Conservation (phyloP, 441 rosid genomes). For the Corymbia calophylla region DNA sequence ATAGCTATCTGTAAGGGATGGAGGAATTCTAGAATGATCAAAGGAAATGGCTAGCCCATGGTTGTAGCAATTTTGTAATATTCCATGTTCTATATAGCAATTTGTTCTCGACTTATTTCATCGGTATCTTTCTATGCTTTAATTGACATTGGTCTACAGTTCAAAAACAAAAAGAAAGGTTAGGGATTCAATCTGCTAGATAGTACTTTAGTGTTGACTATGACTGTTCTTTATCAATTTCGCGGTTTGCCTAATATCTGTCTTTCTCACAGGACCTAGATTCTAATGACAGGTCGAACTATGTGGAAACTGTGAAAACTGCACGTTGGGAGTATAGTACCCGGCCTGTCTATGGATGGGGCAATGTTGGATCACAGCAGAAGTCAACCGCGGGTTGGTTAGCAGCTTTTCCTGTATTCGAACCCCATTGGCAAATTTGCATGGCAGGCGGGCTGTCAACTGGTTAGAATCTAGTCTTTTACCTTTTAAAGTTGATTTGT, state of each 20-base stretch:
- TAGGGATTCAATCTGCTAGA: neutral
- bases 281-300: conserved; percentile 56
- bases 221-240: neutral
- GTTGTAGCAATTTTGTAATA: neutral
- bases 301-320: conserved; percentile 56
- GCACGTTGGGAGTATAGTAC: conserved; percentile 97
- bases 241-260: neutral
- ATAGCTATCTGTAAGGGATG: neutral
- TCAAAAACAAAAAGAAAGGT: neutral
- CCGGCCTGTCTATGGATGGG: conserved; percentile 93
- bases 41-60: neutral
- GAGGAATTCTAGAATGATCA: neutral
- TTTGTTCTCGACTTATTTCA: neutral
- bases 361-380: conserved; percentile 71
- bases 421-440: conserved; percentile 99
- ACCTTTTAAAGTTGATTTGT: neutral
- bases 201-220: neutral
- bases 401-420: conserved; percentile 95
- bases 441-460: conserved; percentile 98
- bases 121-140: neutral
- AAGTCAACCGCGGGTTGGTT: conserved; percentile 98
- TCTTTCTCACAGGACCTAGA: neutral
- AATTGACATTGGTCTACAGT: neutral
- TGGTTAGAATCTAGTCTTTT: conserved; percentile 33
- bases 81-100: neutral